Base-by-base conservation (phyloP, 2,329 filamentous ascomycete genomes). In the Xylariaceae sp. region DNA sequence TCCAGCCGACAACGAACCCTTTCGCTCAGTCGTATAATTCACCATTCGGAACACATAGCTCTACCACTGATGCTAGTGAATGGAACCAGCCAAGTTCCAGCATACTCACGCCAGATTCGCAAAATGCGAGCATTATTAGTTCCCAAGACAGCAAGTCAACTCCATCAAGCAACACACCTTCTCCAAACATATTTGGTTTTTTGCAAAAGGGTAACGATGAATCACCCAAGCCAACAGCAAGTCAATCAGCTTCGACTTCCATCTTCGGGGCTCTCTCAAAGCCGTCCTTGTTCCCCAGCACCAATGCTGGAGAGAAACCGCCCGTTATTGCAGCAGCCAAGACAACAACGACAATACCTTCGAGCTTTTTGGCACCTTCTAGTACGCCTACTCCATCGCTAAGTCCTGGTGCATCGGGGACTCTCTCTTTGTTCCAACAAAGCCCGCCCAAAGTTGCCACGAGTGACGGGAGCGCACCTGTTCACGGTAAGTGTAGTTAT, bases 401-500 rank as follows among this genome's bases (percentile, higher is more conserved):
- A 32, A 50, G 26, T 8, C 8, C 46, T 6, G 59, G 54, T 12
- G 57, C 8, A 11, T n/a, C 39, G 4, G 40, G n/a, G 9, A 3
- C 26, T 11, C 26, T 4, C 19, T 8, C 49, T 49, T 46, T 39
- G 12, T 55, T 49, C 40, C 4, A 40, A 35, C 26, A 31, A 46
- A 35, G n/a, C 29, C 26, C 40, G 26, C 19, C 47, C 43, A 30
- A 42, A 31, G 40, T n/a, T 32, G 6, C n/a, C 32, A 9, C 35
- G 19, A 42, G n/a, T 11, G 44, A 37, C 8, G 35, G 29, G 27
- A 30, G 31, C 26, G 31, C 44, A 37, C 40, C 51, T 40, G n/a
- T 29, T 47, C 26, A 11, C 6, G 51, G 58, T 58, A 59, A 45
- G 58, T 46, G 26, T 7, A 39, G 19, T 40, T n/a, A 41, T 26